Conservation (phyloP, 2,329 filamentous ascomycete genomes). For the Aspergillus luchuensis region DNA sequence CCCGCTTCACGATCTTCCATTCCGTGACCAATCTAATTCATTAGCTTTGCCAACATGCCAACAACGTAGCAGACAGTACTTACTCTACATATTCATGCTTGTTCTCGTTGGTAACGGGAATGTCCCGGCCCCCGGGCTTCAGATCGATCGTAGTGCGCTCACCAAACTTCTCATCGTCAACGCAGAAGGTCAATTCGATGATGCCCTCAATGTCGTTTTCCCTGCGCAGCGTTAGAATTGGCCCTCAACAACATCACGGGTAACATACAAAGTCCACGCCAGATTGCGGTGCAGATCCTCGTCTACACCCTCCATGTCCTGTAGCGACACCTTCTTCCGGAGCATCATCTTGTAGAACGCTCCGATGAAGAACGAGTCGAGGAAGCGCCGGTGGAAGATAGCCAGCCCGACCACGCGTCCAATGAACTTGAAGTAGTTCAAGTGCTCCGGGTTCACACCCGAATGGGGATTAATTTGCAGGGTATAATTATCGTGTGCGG, state of each 20-base stretch:
- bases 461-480: constrained; percentile 99
- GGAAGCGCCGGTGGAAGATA: constrained; percentile 96
- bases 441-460: constrained; percentile 97
- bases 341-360: constrained; percentile 99
- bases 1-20: constrained; percentile 98
- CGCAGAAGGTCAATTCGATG: constrained; percentile 92
- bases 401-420: constrained; percentile 93
- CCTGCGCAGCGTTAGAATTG: constrained; percentile 39
- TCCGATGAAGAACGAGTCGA: constrained; percentile 98
- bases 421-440: constrained; percentile 99
- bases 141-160: constrained; percentile 92
- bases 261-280: constrained; percentile 80
- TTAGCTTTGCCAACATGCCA: background rate
- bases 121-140: constrained; percentile 84
- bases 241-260: background rate
- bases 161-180: constrained; percentile 95
- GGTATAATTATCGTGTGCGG: constrained; percentile 99
- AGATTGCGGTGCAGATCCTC: constrained; percentile 95
- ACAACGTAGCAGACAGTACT: constrained; percentile 32
- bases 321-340: constrained; percentile 84
- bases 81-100: constrained; percentile 98
- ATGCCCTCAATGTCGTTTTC: constrained; percentile 97
- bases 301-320: constrained; percentile 98
- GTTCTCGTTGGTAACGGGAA: constrained; percentile 97
- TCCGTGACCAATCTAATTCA: constrained; percentile 78